Base-by-base conservation (phyloP, 495 filamentous ascomycete species). In the Podospora australis region DNA sequence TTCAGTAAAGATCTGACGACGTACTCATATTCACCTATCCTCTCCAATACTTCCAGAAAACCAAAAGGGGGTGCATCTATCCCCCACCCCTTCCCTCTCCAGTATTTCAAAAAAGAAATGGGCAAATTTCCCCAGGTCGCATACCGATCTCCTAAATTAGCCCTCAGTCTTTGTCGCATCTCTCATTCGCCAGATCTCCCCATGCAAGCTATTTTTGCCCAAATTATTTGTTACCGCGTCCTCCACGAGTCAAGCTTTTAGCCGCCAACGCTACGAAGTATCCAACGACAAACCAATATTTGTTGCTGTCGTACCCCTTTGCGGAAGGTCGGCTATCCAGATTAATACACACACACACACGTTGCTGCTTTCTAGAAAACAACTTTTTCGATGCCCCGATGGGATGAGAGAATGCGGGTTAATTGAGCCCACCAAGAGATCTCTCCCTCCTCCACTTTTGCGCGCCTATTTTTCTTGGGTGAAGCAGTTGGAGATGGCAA, bases 191-290 rank as follows among this genome's bases (percentile, higher is more conserved):
- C 10, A 4, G 9, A 9, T 9, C 21, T 36, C 9, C 6, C 11
- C n/a, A 16, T 8, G 21, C 10, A 16, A 22, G 19, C 52, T 54
- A 54, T 54, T 54, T 54, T 54, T 54, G 42, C 52, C 52, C 52
- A 32, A 40, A 44, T 38, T 44, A 16, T 14, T 43, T n/a, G n/a
- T n/a, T 47, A 14, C 41, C 47, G 52, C 46, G 46, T 23, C 24
- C 21, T 26, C 40, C 51, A 40, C 16, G n/a, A 11, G 23, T 45
- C 20, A 25, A 47, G 2, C 30, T 20, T 24, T 40, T 53, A 53
- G n/a, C 51, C 51, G 51, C 50, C 50, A 17, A 25, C 30, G 17
- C 38, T n/a, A n/a, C n/a, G n/a, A n/a, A n/a, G n/a, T n/a, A n/a
- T n/a, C n/a, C n/a, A n/a, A n/a, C n/a, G n/a, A n/a, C n/a, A n/a